Conservation (phyloP, 1,284 basidiomycete genomes). For the Athelia sp. region DNA sequence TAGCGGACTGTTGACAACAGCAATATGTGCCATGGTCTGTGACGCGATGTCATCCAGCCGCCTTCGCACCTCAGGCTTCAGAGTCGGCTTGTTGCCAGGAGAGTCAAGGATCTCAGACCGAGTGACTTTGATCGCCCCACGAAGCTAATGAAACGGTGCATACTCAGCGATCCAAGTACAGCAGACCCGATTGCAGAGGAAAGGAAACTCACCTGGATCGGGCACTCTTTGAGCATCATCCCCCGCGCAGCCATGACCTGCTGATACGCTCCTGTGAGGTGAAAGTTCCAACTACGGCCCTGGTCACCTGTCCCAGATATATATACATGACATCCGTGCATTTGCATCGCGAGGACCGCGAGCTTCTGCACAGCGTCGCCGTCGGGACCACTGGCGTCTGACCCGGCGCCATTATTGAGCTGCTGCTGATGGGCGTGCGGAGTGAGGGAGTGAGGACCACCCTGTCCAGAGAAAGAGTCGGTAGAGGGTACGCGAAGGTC, state of each 20-base stretch:
- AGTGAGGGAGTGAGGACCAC: slow-evolving; percentile 30
- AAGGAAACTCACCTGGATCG: slow-evolving; percentile 60
- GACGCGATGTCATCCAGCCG: slow-evolving; percentile 91
- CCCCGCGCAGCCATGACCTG: slow-evolving; percentile 91
- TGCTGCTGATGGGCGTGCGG: slow-evolving; percentile 41
- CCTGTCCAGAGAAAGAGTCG: slow-evolving; percentile 16
- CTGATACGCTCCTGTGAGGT: slow-evolving; percentile 87
- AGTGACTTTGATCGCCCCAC: slow-evolving; percentile 82
- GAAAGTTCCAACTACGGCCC: slow-evolving; percentile 80
- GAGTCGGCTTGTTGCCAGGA: slow-evolving; percentile 72
- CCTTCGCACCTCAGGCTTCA: slow-evolving; percentile 85
- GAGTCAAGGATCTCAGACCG: slow-evolving; percentile 91
- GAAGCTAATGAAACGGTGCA: slow-evolving; percentile 48
- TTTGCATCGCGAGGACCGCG: slow-evolving; percentile 71
- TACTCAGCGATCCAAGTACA: slow-evolving; percentile 8
- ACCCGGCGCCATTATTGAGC: slow-evolving; percentile 28
- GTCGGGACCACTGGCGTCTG: slow-evolving; percentile 48
- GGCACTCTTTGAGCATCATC: slow-evolving; percentile 85
- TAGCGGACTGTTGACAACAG: slow-evolving; percentile 79
- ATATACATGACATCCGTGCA: slow-evolving; percentile 79
- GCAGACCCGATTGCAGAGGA: slow-evolving; percentile 8
- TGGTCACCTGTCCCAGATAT: slow-evolving; percentile 67
- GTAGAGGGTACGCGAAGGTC: slow-evolving; percentile 33
- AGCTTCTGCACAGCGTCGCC: slow-evolving; percentile 79
- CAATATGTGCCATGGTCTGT: slow-evolving; percentile 84